Conservation (phyloP, 2,329 filamentous ascomycete genomes). For the Ceratocystis lukuohia region DNA sequence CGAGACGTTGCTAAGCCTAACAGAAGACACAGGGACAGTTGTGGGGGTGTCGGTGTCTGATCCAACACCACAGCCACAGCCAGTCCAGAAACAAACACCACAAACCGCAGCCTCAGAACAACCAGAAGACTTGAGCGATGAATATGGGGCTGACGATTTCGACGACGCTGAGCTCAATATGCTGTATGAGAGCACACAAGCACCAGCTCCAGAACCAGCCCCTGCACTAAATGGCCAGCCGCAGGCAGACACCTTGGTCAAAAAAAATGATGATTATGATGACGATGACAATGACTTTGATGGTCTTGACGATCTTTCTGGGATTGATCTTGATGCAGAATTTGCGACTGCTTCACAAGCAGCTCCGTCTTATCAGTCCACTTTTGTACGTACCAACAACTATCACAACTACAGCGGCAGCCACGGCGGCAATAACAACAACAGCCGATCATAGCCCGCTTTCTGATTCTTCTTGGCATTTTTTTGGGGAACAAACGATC, state of each 20-base stretch:
- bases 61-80: background rate
- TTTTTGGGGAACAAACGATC: background rate
- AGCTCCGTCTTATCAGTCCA: background rate
- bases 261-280: background rate
- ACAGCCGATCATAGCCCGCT: background rate
- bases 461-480: background rate
- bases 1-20: slow-evolving; percentile 11
- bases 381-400: slow-evolving; percentile 17
- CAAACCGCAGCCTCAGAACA: background rate
- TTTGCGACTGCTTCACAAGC: slow-evolving; percentile 18
- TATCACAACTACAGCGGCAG: background rate
- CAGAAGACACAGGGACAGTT: slow-evolving; percentile 1
- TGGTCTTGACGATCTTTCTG: slow-evolving; percentile 14
- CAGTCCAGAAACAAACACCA: background rate
- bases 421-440: background rate
- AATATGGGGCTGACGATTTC: slow-evolving; percentile 45
- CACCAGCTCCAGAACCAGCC: slow-evolving; percentile 24
- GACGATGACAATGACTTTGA: slow-evolving; percentile 15
- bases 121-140: slow-evolving; percentile 26
- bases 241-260: background rate
- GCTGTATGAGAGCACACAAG: slow-evolving; percentile 25
- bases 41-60: slow-evolving; percentile 18
- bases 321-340: slow-evolving; percentile 18
- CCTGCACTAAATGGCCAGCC: background rate
- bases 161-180: slow-evolving; percentile 43